Conservation (phyloP, 208 protist species). For the Willaertia magna region DNA sequence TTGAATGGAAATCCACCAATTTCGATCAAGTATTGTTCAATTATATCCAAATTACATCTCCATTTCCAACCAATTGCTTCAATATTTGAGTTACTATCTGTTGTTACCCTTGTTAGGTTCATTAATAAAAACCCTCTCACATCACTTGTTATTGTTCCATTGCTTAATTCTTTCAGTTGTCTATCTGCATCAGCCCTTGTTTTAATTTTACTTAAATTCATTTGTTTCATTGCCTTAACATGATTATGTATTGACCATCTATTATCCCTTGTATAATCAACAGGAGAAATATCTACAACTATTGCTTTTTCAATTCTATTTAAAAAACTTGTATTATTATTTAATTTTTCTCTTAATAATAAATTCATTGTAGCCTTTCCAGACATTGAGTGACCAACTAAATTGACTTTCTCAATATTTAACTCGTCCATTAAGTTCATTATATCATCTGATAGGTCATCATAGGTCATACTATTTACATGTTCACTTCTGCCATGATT, state of each 20-base stretch:
- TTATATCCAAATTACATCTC: background rate
- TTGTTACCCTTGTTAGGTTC: background rate
- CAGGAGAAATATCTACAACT: background rate
- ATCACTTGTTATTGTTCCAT: background rate
- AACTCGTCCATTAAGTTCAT: background rate
- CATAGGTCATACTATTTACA: background rate
- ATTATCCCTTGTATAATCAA: background rate
- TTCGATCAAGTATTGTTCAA: background rate
- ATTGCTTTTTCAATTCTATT: background rate
- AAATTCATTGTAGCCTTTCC: background rate
- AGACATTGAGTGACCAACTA: background rate
- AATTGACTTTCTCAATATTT: background rate
- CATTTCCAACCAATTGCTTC: background rate
- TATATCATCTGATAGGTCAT: background rate
- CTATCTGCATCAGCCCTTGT: background rate
- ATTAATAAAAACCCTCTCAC: background rate
- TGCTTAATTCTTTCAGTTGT: background rate
- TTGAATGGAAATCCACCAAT: background rate
- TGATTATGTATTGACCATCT: background rate
- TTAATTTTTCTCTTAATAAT: background rate
- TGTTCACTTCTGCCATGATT: background rate
- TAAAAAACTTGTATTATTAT: background rate
- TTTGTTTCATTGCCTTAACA: background rate
- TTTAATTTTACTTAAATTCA: background rate
- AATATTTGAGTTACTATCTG: background rate